Conservation (phyloP, 176 grass and related monocot species). For the Phragmites australis region DNA sequence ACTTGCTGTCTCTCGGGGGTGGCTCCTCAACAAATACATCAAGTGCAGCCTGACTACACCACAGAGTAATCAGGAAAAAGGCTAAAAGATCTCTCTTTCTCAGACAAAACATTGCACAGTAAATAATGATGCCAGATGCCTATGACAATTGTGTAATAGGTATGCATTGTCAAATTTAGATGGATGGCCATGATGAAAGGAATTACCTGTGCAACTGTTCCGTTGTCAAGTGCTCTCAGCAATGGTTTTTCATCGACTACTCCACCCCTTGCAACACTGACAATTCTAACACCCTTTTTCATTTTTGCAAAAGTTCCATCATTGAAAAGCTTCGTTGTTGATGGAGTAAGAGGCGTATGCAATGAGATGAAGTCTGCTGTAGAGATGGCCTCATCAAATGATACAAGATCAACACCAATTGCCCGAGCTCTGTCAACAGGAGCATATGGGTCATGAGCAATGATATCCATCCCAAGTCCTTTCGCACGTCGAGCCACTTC, state of each 20-base stretch:
- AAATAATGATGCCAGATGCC: background rate
- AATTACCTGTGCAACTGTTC: constrained; percentile 81
- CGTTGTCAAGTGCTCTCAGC: constrained; percentile 77
- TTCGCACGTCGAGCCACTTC: constrained; percentile 85
- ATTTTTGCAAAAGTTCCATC: constrained; percentile 82
- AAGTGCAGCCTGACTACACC: constrained; percentile 71
- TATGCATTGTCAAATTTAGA: background rate
- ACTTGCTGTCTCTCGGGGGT: constrained; percentile 62
- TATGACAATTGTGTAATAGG: background rate
- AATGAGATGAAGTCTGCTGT: constrained; percentile 90
- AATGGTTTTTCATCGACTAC: constrained; percentile 87
- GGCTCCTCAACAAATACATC: constrained; percentile 94
- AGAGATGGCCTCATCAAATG: constrained; percentile 80
- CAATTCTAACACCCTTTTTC: constrained; percentile 74
- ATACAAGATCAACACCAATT: constrained; percentile 79
- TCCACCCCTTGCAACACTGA: constrained; percentile 95
- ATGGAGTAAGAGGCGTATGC: constrained; percentile 86
- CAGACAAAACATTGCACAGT: constrained; percentile 4
- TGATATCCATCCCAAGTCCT: constrained; percentile 77
- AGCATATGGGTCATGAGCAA: constrained; percentile 88
- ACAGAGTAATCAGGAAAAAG: constrained; percentile 39
- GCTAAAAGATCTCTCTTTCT: constrained; percentile 14
- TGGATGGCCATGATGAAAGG: background rate
- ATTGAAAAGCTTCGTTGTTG: constrained; percentile 70
- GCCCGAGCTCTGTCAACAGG: constrained; percentile 73